These are phyloP conservation scores for Cryptococcus deneoformans DNA, from an alignment of 1,284 basidiomycete genomes.

Conservation along the genomic window DNA sequence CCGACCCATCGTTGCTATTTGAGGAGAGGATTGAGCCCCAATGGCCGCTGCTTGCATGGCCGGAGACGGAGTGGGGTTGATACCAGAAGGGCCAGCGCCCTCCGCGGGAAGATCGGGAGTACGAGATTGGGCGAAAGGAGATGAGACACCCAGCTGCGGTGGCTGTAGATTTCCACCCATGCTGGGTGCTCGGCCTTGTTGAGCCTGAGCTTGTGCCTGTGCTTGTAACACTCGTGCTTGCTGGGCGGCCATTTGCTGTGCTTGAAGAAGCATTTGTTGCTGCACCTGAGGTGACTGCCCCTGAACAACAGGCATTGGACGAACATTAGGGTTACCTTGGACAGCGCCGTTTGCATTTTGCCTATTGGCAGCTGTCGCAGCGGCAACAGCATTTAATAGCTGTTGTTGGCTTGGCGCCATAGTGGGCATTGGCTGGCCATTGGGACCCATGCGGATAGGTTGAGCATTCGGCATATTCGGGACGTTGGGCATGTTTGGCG, in stretches of 20 bases:
- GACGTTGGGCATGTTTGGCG: constrained; percentile 1
- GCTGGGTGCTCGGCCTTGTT: constrained; percentile 17
- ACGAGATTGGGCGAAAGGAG: constrained; percentile 11
- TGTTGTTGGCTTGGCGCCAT: constrained; percentile 41
- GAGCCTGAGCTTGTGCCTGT: not conserved
- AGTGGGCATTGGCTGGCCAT: constrained; percentile 32
- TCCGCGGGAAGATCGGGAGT: constrained; percentile 6
- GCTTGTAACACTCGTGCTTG: constrained; percentile 24
- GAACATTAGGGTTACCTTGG: constrained; percentile 9
- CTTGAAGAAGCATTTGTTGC: constrained; percentile 40
- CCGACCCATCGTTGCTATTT: constrained; percentile 5
- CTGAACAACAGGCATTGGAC: constrained; percentile 7
- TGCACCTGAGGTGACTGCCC: constrained; percentile 25
- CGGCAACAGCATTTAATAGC: constrained; percentile 40
- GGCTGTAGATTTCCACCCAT: constrained; percentile 25
- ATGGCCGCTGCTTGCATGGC: constrained; percentile 20
- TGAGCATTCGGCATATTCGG: constrained; percentile 3
- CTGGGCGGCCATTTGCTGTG: constrained; percentile 35
- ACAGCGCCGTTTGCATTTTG: constrained; percentile 11
- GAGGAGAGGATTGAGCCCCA: constrained; percentile 5
- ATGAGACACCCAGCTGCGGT: constrained; percentile 18
- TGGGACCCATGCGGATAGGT: constrained; percentile 18
- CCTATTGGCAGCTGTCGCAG: constrained; percentile 33
- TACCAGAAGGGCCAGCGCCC: not conserved
- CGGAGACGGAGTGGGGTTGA: constrained; percentile 5